Percentiles rank a stretch among this genome's conserved stretches.
These are phyloP conservation scores for Chlamydomonas urium DNA, from an alignment of 139 green algal genomes.

Conservation along the genomic window DNA sequence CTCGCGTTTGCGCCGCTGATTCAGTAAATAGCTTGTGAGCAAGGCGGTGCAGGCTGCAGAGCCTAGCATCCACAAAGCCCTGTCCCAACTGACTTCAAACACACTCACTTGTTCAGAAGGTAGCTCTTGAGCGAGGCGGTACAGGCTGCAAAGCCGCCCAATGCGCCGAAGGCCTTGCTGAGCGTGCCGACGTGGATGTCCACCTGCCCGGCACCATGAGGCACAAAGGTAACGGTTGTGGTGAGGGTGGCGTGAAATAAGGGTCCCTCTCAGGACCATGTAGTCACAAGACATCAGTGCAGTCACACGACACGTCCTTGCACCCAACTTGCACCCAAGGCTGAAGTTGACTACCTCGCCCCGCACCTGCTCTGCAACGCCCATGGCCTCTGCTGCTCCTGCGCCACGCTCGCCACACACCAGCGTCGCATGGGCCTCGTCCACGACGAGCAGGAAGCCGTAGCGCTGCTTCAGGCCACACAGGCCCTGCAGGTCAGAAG, in stretches of 20 bases:
- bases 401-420: constrained; percentile 73
- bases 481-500: constrained; percentile 59
- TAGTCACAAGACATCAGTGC: too few relatives aligned
- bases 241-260: too few relatives aligned
- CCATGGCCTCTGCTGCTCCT: constrained; percentile 57
- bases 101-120: constrained; percentile 2
- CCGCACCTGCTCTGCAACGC: constrained; percentile 26
- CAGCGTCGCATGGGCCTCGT: constrained; percentile 95
- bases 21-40: neutral
- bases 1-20: neutral
- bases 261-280: too few relatives aligned
- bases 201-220: too few relatives aligned
- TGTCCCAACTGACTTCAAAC: neutral
- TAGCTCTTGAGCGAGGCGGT: neutral
- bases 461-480: constrained; percentile 53
- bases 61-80: neutral
- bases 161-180: constrained; percentile 83
- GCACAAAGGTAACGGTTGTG: too few relatives aligned
- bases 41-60: neutral
- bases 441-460: constrained; percentile 82
- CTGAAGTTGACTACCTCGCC: neutral
- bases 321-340: too few relatives aligned
- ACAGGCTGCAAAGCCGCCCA: constrained; percentile 85
- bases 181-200: constrained; percentile 92
- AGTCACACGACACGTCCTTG: too few relatives aligned